Conservation (phyloP, 257 asterid species). For the Fraxinus americana region DNA sequence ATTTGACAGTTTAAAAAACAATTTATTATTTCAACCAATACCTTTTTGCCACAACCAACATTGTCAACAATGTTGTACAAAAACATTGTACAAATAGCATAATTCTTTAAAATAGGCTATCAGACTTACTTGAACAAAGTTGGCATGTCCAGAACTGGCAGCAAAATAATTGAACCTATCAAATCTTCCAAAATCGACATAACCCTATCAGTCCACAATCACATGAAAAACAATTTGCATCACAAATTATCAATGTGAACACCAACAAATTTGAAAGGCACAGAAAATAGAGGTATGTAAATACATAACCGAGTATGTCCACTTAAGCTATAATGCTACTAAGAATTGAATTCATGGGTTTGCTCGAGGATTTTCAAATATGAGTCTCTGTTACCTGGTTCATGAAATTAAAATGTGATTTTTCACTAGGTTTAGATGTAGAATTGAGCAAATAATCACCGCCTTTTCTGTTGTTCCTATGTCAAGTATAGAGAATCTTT, state of each 20-base stretch:
- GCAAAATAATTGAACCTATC: conserved; percentile 64
- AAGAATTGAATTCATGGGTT: background rate
- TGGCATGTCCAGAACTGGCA: conserved; percentile 59
- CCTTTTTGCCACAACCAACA: too few relatives aligned
- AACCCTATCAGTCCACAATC: conserved; percentile 62
- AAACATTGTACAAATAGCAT: too few relatives aligned
- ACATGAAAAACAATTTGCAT: conserved; percentile 27
- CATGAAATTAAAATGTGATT: conserved; percentile 4
- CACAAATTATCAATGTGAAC: conserved; percentile 19
- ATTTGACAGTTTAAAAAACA: too few relatives aligned
- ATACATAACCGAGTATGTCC: background rate
- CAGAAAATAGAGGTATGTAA: background rate
- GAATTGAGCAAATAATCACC: conserved; percentile 15
- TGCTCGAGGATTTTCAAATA: background rate
- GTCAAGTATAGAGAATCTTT: background rate
- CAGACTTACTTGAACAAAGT: conserved; percentile 76
- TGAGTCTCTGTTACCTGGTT: background rate
- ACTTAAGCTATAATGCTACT: background rate
- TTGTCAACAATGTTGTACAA: too few relatives aligned
- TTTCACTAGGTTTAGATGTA: conserved; percentile 14
- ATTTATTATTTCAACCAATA: too few relatives aligned
- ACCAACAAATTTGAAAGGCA: background rate
- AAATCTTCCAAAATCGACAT: conserved; percentile 90
- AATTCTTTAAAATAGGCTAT: conserved; percentile 8
- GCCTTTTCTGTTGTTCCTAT: background rate